Evolutionary conservation across 2,329 filamentous ascomycete genomes (phyloP).

Genomic region (Neonectria hederae): DNA sequence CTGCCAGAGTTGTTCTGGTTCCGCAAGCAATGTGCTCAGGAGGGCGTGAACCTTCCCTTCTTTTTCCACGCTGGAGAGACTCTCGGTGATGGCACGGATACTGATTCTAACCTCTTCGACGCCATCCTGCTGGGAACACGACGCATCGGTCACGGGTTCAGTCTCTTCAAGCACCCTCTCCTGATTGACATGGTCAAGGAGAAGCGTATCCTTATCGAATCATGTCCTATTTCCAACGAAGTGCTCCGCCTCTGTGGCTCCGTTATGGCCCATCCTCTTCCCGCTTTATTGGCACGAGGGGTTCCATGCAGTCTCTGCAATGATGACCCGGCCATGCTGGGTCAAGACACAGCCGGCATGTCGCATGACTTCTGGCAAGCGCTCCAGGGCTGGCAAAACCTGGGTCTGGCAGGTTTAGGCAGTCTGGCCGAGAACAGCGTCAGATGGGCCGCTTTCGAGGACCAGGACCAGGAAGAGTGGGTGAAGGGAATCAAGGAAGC

Average conservation of each 20-base stretch:
- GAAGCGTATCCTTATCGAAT: conserved; percentile 87
- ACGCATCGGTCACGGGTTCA: conserved; percentile 89
- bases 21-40: conserved; percentile 81
- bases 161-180: conserved; percentile 89
- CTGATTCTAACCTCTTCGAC: conserved; percentile 87
- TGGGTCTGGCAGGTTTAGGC: conserved; percentile 86
- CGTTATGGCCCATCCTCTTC: conserved; percentile 81
- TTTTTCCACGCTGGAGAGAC: conserved; percentile 96
- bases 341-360: conserved; percentile 82
- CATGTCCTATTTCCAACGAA: conserved; percentile 91
- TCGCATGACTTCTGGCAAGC: conserved; percentile 96
- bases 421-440: conserved; percentile 93
- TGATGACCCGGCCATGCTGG: conserved; percentile 89
- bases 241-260: conserved; percentile 81
- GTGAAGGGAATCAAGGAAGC: conserved; percentile 76
- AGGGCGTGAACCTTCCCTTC: conserved; percentile 86
- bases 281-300: conserved; percentile 84
- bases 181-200: conserved; percentile 90
- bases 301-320: conserved; percentile 87
- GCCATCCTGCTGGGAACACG: conserved; percentile 86
- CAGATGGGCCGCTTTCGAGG: conserved; percentile 88
- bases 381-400: conserved; percentile 89
- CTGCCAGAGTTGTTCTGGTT: conserved; percentile 94
- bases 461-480: conserved; percentile 78
- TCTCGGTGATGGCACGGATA: conserved; percentile 76